Conservation (phyloP, 164 flowering plant species). For the Vitis rupestris region DNA sequence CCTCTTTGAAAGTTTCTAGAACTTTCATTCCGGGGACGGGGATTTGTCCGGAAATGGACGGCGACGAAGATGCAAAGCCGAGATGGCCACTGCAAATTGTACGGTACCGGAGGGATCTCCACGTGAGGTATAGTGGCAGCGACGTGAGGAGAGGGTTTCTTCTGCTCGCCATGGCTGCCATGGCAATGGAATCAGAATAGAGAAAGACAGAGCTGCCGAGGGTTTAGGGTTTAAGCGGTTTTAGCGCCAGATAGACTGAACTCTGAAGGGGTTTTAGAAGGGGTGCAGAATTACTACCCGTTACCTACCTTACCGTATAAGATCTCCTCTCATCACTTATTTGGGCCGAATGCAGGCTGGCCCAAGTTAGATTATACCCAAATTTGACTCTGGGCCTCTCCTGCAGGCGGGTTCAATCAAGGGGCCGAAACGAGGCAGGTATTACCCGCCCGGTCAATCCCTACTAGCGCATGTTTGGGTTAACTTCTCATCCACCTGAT, state of each 20-base stretch:
- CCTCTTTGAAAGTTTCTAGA: conserved; percentile 68
- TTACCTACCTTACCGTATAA: no score
- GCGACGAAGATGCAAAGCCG: conserved; percentile 32
- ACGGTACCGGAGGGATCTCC: conserved; percentile 49
- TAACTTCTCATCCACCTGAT: no score
- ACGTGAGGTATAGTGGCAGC: conserved; percentile 40
- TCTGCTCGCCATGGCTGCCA: conserved; percentile 32
- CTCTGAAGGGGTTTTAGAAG: no score
- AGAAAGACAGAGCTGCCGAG: conserved; percentile 11
- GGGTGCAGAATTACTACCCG: not conserved
- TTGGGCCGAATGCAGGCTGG: no score
- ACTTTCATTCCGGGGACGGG: conserved; percentile 46
- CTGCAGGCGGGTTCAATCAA: no score
- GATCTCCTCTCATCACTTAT: no score
- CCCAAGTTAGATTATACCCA: no score
- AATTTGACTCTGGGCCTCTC: no score
- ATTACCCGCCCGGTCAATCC: no score
- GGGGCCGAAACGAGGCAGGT: no score
- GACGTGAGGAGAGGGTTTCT: conserved; percentile 44
- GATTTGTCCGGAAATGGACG: conserved; percentile 17
- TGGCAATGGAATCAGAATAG: conserved; percentile 3
- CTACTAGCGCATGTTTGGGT: no score
- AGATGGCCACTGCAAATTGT: conserved; percentile 46
- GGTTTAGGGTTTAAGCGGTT: conserved; percentile 39
- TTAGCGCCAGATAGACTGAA: conserved; percentile 5